These are phyloP conservation scores for Coniella vitis DNA, from an alignment of 2,329 filamentous ascomycete genomes.

Conservation along the genomic window DNA sequence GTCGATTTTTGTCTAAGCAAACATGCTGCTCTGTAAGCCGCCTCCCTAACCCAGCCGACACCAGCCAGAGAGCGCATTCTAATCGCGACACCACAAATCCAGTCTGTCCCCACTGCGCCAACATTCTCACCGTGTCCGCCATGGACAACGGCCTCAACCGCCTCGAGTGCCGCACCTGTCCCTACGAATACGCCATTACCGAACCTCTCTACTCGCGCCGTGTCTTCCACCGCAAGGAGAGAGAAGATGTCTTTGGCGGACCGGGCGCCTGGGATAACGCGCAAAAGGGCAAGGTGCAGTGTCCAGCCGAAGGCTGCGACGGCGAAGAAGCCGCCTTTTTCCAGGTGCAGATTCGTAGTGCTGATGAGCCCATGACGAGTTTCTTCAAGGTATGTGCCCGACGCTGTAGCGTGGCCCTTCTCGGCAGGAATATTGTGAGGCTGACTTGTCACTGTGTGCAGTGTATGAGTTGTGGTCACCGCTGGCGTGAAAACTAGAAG, in stretches of 20 bases:
- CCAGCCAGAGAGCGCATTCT: constrained; percentile 10
- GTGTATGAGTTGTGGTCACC: constrained; percentile 61
- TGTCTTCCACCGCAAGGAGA: constrained; percentile 78
- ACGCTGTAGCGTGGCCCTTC: no score
- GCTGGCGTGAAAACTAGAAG: constrained; percentile 59
- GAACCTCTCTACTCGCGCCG: constrained; percentile 75
- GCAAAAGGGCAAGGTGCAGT: constrained; percentile 77
- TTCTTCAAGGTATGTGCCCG: constrained; percentile 81
- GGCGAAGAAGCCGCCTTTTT: constrained; percentile 86
- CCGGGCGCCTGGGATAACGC: constrained; percentile 87
- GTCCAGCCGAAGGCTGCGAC: constrained; percentile 71
- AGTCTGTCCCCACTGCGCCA: constrained; percentile 81
- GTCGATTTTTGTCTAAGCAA: no score
- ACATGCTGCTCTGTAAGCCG: constrained; percentile 60
- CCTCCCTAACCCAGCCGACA: not conserved
- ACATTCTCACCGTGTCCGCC: constrained; percentile 69
- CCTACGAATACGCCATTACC: constrained; percentile 80
- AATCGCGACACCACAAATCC: constrained; percentile 1
- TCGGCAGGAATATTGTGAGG: not conserved
- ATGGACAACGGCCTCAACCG: constrained; percentile 61
- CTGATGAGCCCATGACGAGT: constrained; percentile 96
- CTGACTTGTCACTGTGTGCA: constrained; percentile 25
- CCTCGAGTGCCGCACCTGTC: constrained; percentile 92
- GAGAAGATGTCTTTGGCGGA: constrained; percentile 84
- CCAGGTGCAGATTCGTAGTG: constrained; percentile 94